Evolutionary conservation across 345 rosid genomes (phyloP).

Genomic region (Eucalyptus melliodora): DNA sequence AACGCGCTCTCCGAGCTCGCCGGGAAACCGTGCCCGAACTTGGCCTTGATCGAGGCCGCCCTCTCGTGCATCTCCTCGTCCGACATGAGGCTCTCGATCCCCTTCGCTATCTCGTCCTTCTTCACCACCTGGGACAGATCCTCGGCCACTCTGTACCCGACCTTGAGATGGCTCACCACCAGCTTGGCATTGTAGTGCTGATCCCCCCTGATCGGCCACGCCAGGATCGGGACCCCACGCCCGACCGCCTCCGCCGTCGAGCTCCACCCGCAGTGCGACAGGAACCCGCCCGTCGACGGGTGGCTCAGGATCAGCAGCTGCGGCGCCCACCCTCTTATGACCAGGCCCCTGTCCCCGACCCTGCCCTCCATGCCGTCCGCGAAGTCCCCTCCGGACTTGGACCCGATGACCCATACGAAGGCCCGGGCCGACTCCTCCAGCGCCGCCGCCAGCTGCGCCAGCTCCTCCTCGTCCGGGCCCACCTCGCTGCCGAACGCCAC

Average conservation of each 20-base stretch:
- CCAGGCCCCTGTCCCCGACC: conserved; percentile 16
- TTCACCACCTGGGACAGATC: conserved; percentile 4
- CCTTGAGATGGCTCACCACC: conserved; percentile 6
- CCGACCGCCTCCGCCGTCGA: conserved; percentile 21
- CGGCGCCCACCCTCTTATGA: conserved; percentile 31
- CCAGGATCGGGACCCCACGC: conserved; percentile 14
- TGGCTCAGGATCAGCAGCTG: conserved; percentile 25
- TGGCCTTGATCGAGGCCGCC: background rate
- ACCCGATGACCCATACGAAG: conserved; percentile 9
- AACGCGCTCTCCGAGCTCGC: background rate
- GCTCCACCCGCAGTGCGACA: conserved; percentile 40
- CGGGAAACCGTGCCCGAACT: conserved; percentile 15
- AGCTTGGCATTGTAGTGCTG: conserved; percentile 19
- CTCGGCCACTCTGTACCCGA: conserved; percentile 6
- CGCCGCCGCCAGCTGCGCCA: background rate
- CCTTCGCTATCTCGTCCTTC: conserved; percentile 7
- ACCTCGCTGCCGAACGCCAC: conserved; percentile 7
- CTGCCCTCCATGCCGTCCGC: conserved; percentile 1
- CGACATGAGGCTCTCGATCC: conserved; percentile 21
- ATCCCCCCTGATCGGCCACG: conserved; percentile 26
- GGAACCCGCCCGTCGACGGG: conserved; percentile 19
- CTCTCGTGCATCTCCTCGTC: conserved; percentile 9
- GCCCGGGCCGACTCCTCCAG: background rate
- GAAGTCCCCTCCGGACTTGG: background rate
- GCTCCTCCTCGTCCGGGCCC: conserved; percentile 1